Evolutionary conservation across 2,329 filamentous ascomycete species (phyloP).

Genomic region (Colletotrichum sp.): DNA sequence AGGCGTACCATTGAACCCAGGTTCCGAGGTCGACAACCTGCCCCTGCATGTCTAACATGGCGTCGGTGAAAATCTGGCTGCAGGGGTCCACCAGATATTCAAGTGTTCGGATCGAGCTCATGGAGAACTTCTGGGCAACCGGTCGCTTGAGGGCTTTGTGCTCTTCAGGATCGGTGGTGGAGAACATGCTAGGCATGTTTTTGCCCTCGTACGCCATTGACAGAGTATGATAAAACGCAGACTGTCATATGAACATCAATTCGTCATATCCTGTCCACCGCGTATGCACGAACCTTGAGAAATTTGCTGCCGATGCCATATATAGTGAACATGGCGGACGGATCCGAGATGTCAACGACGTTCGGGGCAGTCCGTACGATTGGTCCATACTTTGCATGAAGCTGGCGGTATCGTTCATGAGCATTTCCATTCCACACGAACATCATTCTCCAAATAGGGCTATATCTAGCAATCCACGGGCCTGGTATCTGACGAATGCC

Average conservation of each 20-base stretch:
- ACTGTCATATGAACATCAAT: not conserved
- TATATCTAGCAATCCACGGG: not conserved
- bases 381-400: not conserved
- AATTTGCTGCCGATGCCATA: not conserved
- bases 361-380: not conserved
- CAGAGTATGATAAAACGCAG: not conserved
- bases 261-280: not conserved
- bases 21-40: not conserved
- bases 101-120: not conserved
- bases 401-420: not conserved
- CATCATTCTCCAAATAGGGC: conserved; percentile 39
- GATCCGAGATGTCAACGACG: not conserved
- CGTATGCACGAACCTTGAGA: not conserved
- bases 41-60: not conserved
- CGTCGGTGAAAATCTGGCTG: not conserved
- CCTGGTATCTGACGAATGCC: not conserved
- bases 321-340: not conserved
- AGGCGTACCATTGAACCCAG: not conserved
- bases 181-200: not conserved
- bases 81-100: not conserved
- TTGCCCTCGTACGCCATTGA: not conserved
- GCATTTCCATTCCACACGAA: not conserved
- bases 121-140: not conserved
- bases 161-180: not conserved
- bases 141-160: not conserved